phyloP scores from a whole-genome alignment of 768 basidiomycete genomes.

The Suillus americanus region DNA sequence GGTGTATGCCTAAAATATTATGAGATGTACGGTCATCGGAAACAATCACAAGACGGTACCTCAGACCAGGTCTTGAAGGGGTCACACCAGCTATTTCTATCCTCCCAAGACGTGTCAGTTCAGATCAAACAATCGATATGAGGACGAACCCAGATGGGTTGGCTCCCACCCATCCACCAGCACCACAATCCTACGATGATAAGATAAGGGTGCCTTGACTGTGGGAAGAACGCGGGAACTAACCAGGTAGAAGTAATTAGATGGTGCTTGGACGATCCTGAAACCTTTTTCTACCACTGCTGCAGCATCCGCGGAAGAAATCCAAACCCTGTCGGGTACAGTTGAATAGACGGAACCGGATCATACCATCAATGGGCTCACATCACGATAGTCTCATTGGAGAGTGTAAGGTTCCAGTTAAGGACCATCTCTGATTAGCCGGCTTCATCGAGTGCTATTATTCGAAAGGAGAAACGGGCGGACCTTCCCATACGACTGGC shows the following conservation, averaged over 20 bases:
- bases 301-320: slow-evolving; percentile 40
- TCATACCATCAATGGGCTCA: slow-evolving; percentile 12
- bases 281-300: slow-evolving; percentile 40
- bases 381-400: slow-evolving; percentile 44
- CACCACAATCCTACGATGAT: slow-evolving; percentile 42
- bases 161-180: slow-evolving; percentile 45
- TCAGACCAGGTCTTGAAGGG: slow-evolving; percentile 54
- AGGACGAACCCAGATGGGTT: slow-evolving; percentile 29
- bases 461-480: slow-evolving; percentile 7
- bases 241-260: slow-evolving; percentile 54
- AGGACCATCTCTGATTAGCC: slow-evolving; percentile 44
- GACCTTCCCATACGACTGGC: slow-evolving; percentile 82
- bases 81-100: slow-evolving; percentile 47
- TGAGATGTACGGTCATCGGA: slow-evolving; percentile 14
- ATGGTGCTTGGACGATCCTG: slow-evolving; percentile 47
- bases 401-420: slow-evolving; percentile 37
- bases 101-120: neutral
- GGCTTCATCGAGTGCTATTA: neutral
- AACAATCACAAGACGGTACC: slow-evolving; percentile 20
- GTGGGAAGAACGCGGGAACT: slow-evolving; percentile 3
- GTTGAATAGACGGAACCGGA: neutral
- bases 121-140: neutral
- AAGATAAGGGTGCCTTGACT: neutral
- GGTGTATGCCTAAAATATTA: slow-evolving; percentile 38
- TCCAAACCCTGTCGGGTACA: slow-evolving; percentile 41